Percentiles rank a stretch among this genome's conserved stretches.
These are phyloP conservation scores for Lichtheimia corymbifera DNA, from an alignment of 371 early-diverging fungal species.

Conservation along the genomic window DNA sequence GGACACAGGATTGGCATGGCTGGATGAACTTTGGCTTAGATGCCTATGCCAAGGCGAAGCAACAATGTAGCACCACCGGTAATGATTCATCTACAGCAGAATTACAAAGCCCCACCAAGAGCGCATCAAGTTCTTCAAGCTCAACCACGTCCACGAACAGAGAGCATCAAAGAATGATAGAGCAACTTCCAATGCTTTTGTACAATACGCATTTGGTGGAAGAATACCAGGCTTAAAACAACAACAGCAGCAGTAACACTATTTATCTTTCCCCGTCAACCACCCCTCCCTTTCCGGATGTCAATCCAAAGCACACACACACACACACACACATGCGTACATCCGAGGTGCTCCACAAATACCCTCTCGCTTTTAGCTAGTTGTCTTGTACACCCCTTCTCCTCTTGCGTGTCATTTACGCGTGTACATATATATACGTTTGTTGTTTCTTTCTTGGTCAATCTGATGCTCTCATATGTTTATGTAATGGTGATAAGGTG, in stretches of 20 bases:
- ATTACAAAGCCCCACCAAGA: not conserved
- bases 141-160: not conserved
- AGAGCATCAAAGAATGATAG: slow-evolving; percentile 7
- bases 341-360: too few species aligned
- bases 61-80: slow-evolving; percentile 1
- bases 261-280: not conserved
- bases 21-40: slow-evolving; percentile 23
- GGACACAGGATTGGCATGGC: slow-evolving; percentile 16
- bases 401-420: not conserved
- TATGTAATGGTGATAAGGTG: not conserved
- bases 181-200: slow-evolving; percentile 9
- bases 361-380: not conserved
- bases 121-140: not conserved
- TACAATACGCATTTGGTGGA: slow-evolving; percentile 13
- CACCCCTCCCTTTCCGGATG: not conserved
- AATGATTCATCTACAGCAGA: not conserved
- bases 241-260: not conserved
- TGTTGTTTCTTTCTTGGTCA: not conserved
- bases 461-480: not conserved
- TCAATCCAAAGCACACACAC: not conserved
- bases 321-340: too few species aligned
- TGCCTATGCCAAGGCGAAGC: slow-evolving; percentile 20
- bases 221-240: not conserved
- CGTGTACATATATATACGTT: not conserved
- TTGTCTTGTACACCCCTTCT: not conserved